Conservation (phyloP, 108 stramenopile genomes). For the Discostella pseudostelligera region DNA sequence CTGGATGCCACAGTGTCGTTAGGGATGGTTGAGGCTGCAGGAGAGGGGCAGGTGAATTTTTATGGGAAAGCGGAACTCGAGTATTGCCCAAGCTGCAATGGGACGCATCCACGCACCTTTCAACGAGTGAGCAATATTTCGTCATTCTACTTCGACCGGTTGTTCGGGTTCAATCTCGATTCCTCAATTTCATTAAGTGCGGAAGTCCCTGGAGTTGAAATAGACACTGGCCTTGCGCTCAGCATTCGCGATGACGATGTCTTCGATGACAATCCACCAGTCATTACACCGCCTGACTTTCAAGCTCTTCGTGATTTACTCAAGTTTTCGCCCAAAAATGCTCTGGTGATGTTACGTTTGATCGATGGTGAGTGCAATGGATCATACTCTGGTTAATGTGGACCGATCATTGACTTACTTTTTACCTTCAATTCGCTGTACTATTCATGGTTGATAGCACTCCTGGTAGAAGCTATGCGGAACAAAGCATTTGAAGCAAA, state of each 20-base stretch:
- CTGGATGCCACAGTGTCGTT: neutral
- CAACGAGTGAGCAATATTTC: constrained; percentile 5
- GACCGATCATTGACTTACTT: neutral
- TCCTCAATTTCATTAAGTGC: constrained; percentile 10
- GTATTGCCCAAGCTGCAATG: constrained; percentile 12
- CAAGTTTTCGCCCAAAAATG: constrained; percentile 26
- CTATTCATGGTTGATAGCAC: neutral
- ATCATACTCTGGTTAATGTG: neutral
- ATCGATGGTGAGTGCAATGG: constrained; percentile 10
- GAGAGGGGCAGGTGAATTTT: neutral
- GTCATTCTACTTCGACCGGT: constrained; percentile 20
- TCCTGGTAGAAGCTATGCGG: constrained; percentile 19
- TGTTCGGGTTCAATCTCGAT: constrained; percentile 1
- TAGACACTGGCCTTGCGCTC: constrained; percentile 10
- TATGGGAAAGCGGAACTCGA: constrained; percentile 5
- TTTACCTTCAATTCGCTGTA: neutral
- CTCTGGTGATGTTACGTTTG: constrained; percentile 15
- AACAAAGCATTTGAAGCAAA: constrained; percentile 26
- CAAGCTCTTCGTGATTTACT: constrained; percentile 18
- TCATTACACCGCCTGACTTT: constrained; percentile 6
- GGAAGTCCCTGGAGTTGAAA: constrained; percentile 15
- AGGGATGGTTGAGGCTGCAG: constrained; percentile 14
- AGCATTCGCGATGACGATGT: constrained; percentile 18
- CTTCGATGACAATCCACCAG: constrained; percentile 22
- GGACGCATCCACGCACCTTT: neutral